Evolutionary conservation across 2,329 filamentous ascomycete species (phyloP).

Genomic region (Cryphonectria naterciae): DNA sequence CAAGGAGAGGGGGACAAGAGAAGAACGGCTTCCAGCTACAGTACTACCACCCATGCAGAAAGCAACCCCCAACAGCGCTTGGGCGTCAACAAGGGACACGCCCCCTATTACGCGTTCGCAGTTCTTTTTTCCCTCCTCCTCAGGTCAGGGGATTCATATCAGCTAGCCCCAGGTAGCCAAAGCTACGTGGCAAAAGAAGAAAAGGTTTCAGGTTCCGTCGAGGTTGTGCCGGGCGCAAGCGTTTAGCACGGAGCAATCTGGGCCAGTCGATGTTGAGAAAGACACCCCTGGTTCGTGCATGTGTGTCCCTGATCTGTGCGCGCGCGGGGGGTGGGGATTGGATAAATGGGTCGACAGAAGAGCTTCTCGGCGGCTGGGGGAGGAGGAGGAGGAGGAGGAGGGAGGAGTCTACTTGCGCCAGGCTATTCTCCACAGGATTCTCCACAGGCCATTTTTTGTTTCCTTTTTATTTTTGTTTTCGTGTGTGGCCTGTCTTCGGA

Average conservation of each 20-base stretch:
- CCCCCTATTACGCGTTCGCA: too few relatives aligned
- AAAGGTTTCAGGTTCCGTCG: neutral
- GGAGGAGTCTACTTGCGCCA: too few relatives aligned
- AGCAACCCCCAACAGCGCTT: too few relatives aligned
- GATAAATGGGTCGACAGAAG: too few relatives aligned
- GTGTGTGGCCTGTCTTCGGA: too few relatives aligned
- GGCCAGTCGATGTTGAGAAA: neutral
- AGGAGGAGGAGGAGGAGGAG: accelerated
- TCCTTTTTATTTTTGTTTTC: neutral
- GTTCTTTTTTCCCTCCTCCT: too few relatives aligned
- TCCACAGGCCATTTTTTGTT: neutral
- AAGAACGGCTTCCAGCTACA: neutral
- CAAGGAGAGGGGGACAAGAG: neutral
- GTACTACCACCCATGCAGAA: too few relatives aligned
- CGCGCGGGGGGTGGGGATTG: too few relatives aligned
- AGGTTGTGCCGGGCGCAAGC: neutral
- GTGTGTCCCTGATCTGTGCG: neutral
- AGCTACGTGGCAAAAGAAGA: neutral
- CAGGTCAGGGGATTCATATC: too few relatives aligned
- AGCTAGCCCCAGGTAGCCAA: too few relatives aligned
- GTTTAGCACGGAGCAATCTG: neutral
- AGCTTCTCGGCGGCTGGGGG: neutral
- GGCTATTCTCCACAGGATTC: neutral
- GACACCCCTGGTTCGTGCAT: neutral
- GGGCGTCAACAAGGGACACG: neutral